A percentile compares a stretch with the other conserved stretches of the same genome.
Evolutionary conservation across 1,284 basidiomycete species (phyloP).

Genomic region (Neotropicomus parvogracilis): DNA sequence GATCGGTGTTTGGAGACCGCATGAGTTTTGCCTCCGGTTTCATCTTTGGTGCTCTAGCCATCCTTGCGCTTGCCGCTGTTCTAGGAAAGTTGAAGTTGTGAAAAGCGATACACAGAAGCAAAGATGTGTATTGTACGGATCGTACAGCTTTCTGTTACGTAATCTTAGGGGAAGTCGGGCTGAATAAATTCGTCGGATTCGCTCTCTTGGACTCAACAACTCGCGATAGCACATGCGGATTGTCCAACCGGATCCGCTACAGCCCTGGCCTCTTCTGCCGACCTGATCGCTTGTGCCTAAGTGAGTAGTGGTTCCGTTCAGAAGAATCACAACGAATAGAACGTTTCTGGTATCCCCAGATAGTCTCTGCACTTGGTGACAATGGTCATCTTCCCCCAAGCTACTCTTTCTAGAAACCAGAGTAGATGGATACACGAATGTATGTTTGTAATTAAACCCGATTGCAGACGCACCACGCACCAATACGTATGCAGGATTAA

Average conservation of each 20-base stretch:
- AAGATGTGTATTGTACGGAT: no score
- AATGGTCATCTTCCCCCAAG: no score
- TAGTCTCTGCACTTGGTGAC: no score
- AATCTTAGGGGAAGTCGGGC: no score
- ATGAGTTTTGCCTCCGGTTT: slow-evolving; percentile 17
- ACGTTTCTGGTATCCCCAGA: not conserved
- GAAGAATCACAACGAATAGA: not conserved
- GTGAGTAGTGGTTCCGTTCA: not conserved
- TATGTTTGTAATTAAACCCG: not conserved
- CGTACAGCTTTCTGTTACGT: no score
- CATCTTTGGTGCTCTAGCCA: slow-evolving; percentile 8
- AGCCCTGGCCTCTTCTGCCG: no score
- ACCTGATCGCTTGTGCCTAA: not conserved
- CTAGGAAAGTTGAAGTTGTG: slow-evolving; percentile 11
- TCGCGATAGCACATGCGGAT: not conserved
- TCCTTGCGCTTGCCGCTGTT: slow-evolving; percentile 9
- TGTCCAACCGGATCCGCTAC: not conserved
- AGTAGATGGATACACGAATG: no score
- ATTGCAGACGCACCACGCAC: not conserved
- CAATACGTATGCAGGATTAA: no score
- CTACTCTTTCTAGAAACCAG: no score
- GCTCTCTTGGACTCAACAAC: no score
- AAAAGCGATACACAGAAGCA: no score
- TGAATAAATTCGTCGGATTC: no score
- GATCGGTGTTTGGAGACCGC: slow-evolving; percentile 7